Evolutionary conservation across 1,284 basidiomycete species (phyloP), one percentile per base, ranked within the genome.

Genomic region (Heterobasidion annosum): DNA sequence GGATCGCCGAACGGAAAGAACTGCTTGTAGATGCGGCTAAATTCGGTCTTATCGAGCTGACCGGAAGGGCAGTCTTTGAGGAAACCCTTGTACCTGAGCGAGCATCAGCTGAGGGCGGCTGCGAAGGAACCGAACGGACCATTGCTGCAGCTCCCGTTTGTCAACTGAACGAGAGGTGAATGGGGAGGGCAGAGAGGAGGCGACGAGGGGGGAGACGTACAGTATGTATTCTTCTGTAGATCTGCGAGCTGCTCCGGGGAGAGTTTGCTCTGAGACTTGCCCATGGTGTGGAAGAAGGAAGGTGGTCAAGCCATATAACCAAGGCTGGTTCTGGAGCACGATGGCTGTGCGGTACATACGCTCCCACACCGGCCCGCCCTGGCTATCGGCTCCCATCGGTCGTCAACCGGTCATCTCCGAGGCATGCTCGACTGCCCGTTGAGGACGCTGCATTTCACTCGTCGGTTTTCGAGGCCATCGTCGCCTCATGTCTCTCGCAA

Each of bases 1-100:
- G 97, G 96, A 70, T 99, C 97, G 56, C 97, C 97, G 66, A 99
- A 99, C 25, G 96, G 96, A 79, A 98, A 98, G 88, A 99, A 97
- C 69, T 99, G 96, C 69, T 96, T 94, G 82, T 99, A 99, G 79
- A 99, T 99, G 70, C 91, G 88, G 67, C 89, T 83, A 72, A 99
- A 99, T 70, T 97, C 96, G 54, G 84, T 78, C 79, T 94, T 97
- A 81, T 98, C 92, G 63, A 99, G 84, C 64, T 94, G 90, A 47
- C 97, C 97, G 4, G 93, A 91, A 0, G 97, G 97, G 70, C 97
- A 99, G 73, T 99, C 97, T 73, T 96, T 98, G 67, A 96, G 83
- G 75, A 98, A 99, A 50, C 96, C 96, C 73, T 98, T 98, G 81
- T 98, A 97, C 93, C 91, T 94, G 68, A 46, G 45, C 43, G 49